A percentile compares a stretch with the other conserved stretches of the same genome.
Evolutionary conservation across 352 stramenopile genomes (phyloP).

Genomic region (Globisporangium middletonii): DNA sequence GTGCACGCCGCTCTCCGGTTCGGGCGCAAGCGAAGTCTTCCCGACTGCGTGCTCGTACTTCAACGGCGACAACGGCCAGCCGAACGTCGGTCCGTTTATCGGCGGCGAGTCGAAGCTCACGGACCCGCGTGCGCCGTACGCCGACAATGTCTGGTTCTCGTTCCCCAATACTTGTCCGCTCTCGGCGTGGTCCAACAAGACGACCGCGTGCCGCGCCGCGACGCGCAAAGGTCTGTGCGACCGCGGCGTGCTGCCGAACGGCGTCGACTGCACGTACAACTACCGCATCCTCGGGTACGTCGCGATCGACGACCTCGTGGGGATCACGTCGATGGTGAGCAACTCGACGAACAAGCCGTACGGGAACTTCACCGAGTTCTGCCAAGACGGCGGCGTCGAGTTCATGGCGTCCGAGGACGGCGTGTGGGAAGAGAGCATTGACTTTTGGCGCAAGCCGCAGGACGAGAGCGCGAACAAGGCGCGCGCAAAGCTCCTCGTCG

Average conservation of each 20-base stretch:
- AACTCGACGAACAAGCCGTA: conserved; percentile 44
- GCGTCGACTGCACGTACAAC: conserved; percentile 47
- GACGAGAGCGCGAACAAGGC: conserved; percentile 45
- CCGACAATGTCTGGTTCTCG: conserved; percentile 58
- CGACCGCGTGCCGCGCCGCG: conserved; percentile 30
- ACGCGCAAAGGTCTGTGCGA: conserved; percentile 50
- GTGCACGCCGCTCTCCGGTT: conserved; percentile 35
- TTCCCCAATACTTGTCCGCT: conserved; percentile 66
- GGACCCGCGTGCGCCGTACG: conserved; percentile 37
- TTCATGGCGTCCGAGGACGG: conserved; percentile 37
- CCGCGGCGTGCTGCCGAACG: conserved; percentile 47
- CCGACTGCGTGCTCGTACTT: conserved; percentile 55
- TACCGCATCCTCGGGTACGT: conserved; percentile 66
- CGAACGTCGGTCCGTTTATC: conserved; percentile 62
- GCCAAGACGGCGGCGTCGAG: conserved; percentile 48
- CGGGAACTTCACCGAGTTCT: conserved; percentile 61
- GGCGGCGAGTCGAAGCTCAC: conserved; percentile 31
- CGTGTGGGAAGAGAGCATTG: conserved; percentile 47
- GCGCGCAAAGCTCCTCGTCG: conserved; percentile 41
- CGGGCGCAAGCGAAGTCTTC: conserved; percentile 27
- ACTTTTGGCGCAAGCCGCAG: conserved; percentile 67
- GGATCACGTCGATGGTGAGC: conserved; percentile 60
- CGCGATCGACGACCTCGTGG: conserved; percentile 68
- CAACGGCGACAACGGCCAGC: conserved; percentile 51
- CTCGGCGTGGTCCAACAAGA: conserved; percentile 42